These are phyloP conservation scores for Penicillium sp. DNA, from an alignment of 2,329 filamentous ascomycete species.

Conservation along the genomic window DNA sequence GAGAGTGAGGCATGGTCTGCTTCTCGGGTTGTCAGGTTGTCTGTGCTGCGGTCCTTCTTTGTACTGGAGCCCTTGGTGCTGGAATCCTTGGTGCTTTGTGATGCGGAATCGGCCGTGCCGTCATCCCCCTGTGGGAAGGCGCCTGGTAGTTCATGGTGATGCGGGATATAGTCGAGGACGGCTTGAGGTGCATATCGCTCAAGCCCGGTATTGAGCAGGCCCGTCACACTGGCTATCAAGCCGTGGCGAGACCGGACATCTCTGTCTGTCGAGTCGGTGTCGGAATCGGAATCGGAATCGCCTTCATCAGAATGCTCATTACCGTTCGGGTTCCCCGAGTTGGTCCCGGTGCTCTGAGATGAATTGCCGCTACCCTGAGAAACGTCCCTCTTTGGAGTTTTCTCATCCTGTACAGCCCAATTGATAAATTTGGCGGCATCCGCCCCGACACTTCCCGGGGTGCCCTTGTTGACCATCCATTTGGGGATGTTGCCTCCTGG, in stretches of 20 bases:
- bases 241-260: slow-evolving; percentile 29
- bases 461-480: slow-evolving; percentile 87
- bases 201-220: slow-evolving; percentile 40
- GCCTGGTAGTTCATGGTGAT: slow-evolving; percentile 15
- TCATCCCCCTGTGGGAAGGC: slow-evolving; percentile 4
- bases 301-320: slow-evolving; percentile 9
- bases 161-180: slow-evolving; percentile 48
- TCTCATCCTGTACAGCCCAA: slow-evolving; percentile 60
- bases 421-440: slow-evolving; percentile 78
- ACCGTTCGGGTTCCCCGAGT: neutral
- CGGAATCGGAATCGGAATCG: slow-evolving; percentile 19
- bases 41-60: neutral
- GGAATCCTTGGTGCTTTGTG: neutral
- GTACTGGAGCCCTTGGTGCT: neutral
- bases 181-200: slow-evolving; percentile 51
- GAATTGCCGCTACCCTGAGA: neutral
- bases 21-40: neutral
- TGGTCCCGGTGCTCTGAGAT: neutral
- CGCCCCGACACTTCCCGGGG: slow-evolving; percentile 70
- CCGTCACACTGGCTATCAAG: slow-evolving; percentile 36
- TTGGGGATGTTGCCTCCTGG: slow-evolving; percentile 82
- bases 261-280: slow-evolving; percentile 18
- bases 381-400: slow-evolving; percentile 32
- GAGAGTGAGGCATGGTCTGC: slow-evolving; percentile 16
- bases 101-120: neutral